Percentiles rank a stretch among this genome's conserved stretches.
These are phyloP conservation scores for Cutaneotrichosporon daszewskae DNA, from an alignment of 1,284 basidiomycete species.

Conservation along the genomic window DNA sequence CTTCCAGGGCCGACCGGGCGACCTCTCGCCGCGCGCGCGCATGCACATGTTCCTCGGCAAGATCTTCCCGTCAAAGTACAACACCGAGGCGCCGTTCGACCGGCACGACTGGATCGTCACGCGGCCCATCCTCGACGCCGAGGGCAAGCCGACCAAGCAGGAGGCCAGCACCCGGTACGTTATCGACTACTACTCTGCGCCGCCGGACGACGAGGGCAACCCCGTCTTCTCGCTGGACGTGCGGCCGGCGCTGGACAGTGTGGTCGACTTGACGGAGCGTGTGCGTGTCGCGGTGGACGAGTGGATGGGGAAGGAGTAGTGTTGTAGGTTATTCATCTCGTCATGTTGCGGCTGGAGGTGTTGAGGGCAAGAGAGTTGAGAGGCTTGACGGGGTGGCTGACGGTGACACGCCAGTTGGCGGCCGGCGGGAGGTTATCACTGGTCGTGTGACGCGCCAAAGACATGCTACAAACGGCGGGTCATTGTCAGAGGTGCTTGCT, in stretches of 20 bases:
- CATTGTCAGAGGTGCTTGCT: not conserved
- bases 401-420: no score
- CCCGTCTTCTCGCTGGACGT: slow-evolving; percentile 91
- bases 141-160: slow-evolving; percentile 54
- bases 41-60: slow-evolving; percentile 78
- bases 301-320: slow-evolving; percentile 48
- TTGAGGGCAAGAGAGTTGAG: no score
- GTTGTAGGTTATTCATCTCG: slow-evolving; percentile 7
- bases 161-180: slow-evolving; percentile 68
- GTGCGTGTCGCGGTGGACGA: slow-evolving; percentile 66
- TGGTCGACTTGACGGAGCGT: slow-evolving; percentile 65
- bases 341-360: no score
- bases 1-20: slow-evolving; percentile 86
- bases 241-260: slow-evolving; percentile 75
- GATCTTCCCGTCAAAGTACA: slow-evolving; percentile 82
- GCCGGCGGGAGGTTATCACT: no score
- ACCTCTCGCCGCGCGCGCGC: slow-evolving; percentile 72
- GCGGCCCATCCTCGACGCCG: slow-evolving; percentile 52
- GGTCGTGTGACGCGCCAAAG: not conserved
- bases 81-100: slow-evolving; percentile 87
- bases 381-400: no score
- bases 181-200: slow-evolving; percentile 92
- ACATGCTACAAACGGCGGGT: not conserved
- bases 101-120: slow-evolving; percentile 97
- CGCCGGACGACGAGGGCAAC: slow-evolving; percentile 74